These are phyloP conservation scores for Arthrobotrys pseudoclavata DNA, from an alignment of 2,329 filamentous ascomycete genomes.

Conservation along the genomic window DNA sequence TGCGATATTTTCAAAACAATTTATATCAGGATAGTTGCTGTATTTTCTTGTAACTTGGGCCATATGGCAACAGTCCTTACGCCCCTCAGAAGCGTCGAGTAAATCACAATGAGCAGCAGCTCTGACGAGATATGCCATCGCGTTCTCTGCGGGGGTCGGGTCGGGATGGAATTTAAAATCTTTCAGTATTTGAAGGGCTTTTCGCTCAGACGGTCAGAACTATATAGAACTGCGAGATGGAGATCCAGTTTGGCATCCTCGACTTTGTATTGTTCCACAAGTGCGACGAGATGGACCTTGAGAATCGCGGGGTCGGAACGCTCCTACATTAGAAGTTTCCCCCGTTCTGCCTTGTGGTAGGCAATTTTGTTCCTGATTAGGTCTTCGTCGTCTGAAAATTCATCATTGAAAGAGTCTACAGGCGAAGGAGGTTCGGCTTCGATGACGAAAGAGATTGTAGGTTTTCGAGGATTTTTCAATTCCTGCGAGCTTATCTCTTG, in stretches of 20 bases:
- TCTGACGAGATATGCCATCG: conserved; percentile 9
- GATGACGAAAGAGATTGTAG: background rate
- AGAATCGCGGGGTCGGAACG: background rate
- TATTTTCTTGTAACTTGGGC: background rate
- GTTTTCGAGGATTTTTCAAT: background rate
- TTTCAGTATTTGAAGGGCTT: background rate
- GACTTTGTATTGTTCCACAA: conserved; percentile 23
- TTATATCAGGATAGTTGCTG: background rate
- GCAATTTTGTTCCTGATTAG: conserved; percentile 10
- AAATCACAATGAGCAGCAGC: background rate
- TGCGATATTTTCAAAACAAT: background rate
- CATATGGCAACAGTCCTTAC: conserved; percentile 4
- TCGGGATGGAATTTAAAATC: conserved; percentile 1
- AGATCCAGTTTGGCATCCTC: background rate
- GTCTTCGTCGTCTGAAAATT: conserved; percentile 16
- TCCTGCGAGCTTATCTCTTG: background rate
- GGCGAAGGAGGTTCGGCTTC: background rate
- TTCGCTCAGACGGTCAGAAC: background rate
- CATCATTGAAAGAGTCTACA: background rate
- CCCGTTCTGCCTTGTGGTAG: conserved; percentile 22
- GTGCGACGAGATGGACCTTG: conserved; percentile 15
- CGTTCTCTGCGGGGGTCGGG: background rate
- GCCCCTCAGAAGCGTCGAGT: background rate
- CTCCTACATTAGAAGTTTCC: background rate
- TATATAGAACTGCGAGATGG: background rate